Conservation (phyloP, 2,329 filamentous ascomycete genomes). For the Aureobasidium sp. region DNA sequence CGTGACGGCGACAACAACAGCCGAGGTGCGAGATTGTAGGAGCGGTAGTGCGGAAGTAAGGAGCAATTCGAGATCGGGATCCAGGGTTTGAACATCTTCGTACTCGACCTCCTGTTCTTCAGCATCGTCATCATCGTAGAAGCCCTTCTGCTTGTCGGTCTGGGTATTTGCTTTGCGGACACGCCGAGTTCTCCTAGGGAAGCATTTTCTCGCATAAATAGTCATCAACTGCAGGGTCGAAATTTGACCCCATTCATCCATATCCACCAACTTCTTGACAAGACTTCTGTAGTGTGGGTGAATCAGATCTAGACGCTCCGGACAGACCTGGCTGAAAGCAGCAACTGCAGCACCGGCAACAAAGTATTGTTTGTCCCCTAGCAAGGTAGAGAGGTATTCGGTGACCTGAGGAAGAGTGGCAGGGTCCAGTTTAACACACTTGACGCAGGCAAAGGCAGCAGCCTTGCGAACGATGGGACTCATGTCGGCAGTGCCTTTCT, state of each 20-base stretch:
- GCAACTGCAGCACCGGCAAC: slow-evolving; percentile 91
- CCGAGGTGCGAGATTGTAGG: slow-evolving; percentile 85
- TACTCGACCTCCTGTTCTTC: slow-evolving; percentile 40
- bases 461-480: slow-evolving; percentile 88
- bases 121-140: slow-evolving; percentile 66
- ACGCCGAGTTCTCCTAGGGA: slow-evolving; percentile 61
- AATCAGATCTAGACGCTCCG: slow-evolving; percentile 77
- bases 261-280: slow-evolving; percentile 87
- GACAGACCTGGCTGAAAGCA: slow-evolving; percentile 83
- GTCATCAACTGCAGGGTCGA: slow-evolving; percentile 76
- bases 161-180: slow-evolving; percentile 45
- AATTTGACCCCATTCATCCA: slow-evolving; percentile 98
- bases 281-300: slow-evolving; percentile 83
- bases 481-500: slow-evolving; percentile 89
- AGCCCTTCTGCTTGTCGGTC: slow-evolving; percentile 47
- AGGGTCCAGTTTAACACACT: slow-evolving; percentile 88
- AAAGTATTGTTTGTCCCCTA: slow-evolving; percentile 86
- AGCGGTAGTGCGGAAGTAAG: slow-evolving; percentile 75
- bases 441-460: slow-evolving; percentile 87
- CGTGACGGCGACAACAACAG: slow-evolving; percentile 81
- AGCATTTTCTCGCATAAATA: slow-evolving; percentile 78
- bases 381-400: slow-evolving; percentile 68
- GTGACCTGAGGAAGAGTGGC: slow-evolving; percentile 75
- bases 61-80: slow-evolving; percentile 76
- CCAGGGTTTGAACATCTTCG: slow-evolving; percentile 56